A percentile compares a stretch with the other conserved stretches of the same genome.
Evolutionary conservation across 2,329 filamentous ascomycete species (phyloP).

Genomic region (Chaetomiaceae sp.): DNA sequence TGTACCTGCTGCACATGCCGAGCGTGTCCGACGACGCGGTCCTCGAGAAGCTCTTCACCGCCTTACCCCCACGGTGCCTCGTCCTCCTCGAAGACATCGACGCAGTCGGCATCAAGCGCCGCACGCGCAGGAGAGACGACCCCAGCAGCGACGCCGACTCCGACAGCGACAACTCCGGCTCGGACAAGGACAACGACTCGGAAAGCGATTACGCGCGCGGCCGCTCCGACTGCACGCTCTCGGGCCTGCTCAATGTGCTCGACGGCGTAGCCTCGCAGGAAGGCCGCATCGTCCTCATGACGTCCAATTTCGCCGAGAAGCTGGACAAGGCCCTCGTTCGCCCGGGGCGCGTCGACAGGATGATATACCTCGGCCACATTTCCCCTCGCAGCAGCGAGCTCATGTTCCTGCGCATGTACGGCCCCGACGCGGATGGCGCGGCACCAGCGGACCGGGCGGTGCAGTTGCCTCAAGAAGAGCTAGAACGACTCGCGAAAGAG

Average conservation of each 20-base stretch:
- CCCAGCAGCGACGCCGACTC: conserved; percentile 4
- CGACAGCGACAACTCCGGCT: conserved; percentile 25
- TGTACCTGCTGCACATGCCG: conserved; percentile 68
- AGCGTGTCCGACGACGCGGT: conserved; percentile 28
- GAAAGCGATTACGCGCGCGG: conserved; percentile 12
- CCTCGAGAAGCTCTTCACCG: conserved; percentile 33
- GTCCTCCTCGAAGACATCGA: conserved; percentile 56
- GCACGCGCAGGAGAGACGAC: background rate
- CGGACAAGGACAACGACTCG: conserved; percentile 2
- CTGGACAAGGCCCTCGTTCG: conserved; percentile 62
- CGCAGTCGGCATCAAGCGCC: conserved; percentile 43
- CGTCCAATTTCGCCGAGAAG: conserved; percentile 61
- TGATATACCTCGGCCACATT: conserved; percentile 52
- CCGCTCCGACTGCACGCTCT: conserved; percentile 46
- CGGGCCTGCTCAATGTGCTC: conserved; percentile 64
- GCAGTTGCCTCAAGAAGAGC: conserved; percentile 24
- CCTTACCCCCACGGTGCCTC: conserved; percentile 36
- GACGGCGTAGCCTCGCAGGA: conserved; percentile 67
- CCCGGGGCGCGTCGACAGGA: conserved; percentile 63
- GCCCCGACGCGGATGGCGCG: conserved; percentile 29
- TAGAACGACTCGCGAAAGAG: conserved; percentile 44
- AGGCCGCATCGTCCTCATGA: conserved; percentile 70
- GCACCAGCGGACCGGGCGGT: conserved; percentile 8
- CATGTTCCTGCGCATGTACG: conserved; percentile 47
- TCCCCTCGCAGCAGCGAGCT: conserved; percentile 39